A percentile compares a stretch with the other conserved stretches of the same genome.
Conservation (phyloP, 2,329 filamentous ascomycete genomes). For the Trichophyton benhamiae region DNA sequence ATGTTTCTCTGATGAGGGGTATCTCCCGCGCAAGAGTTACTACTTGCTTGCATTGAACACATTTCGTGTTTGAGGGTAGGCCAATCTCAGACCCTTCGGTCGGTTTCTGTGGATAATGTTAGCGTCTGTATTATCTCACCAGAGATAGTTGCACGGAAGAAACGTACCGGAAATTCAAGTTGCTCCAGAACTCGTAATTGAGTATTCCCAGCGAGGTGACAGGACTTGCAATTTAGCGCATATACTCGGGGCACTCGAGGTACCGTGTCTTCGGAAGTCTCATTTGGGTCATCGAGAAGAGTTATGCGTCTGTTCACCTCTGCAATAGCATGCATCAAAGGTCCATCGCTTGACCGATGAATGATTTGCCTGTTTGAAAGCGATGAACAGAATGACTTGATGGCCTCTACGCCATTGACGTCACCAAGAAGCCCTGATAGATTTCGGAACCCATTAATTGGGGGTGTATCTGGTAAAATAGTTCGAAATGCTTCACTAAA, state of each 20-base stretch:
- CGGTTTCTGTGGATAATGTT: slow-evolving; percentile 7
- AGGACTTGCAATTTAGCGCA: slow-evolving; percentile 27
- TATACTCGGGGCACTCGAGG: slow-evolving; percentile 27
- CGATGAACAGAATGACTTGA: slow-evolving; percentile 25
- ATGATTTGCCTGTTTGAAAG: slow-evolving; percentile 27
- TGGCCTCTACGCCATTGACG: slow-evolving; percentile 27
- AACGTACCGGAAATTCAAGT: slow-evolving; percentile 21
- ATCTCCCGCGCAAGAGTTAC: slow-evolving; percentile 30
- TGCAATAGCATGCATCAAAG: slow-evolving; percentile 27
- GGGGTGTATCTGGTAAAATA: slow-evolving; percentile 29
- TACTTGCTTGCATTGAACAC: slow-evolving; percentile 23
- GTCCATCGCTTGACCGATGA: slow-evolving; percentile 31
- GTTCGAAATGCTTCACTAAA: slow-evolving; percentile 29
- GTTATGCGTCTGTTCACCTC: slow-evolving; percentile 26
- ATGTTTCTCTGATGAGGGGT: slow-evolving; percentile 24
- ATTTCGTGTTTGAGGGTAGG: slow-evolving; percentile 20
- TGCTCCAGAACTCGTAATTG: slow-evolving; percentile 22
- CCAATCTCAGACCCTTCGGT: slow-evolving; percentile 8
- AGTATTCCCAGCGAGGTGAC: slow-evolving; percentile 27
- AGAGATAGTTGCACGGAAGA: no score
- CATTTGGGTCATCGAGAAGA: slow-evolving; percentile 26
- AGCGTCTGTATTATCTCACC: neutral
- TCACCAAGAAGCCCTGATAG: slow-evolving; percentile 19
- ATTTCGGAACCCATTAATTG: slow-evolving; percentile 17
- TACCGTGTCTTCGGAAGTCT: slow-evolving; percentile 18